phyloP scores from a whole-genome alignment of 257 asterid genomes.

The Jasminum sambac region DNA sequence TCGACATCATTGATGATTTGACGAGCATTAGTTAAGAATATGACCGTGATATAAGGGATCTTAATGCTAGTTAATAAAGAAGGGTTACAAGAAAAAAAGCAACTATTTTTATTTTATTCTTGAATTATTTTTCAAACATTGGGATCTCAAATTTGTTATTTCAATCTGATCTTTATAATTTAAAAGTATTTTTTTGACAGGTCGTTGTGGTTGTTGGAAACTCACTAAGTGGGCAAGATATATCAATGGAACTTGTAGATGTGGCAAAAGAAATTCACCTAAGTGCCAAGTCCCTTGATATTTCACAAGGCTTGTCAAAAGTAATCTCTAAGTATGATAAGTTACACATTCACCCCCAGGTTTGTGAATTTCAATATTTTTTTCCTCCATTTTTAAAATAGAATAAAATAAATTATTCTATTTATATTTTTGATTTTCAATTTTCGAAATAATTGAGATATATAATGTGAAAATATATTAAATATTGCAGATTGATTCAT shows the following conservation, averaged over 20 bases:
- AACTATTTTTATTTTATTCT: too few relatives aligned
- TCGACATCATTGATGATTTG: too few relatives aligned
- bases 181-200: constrained; percentile 31
- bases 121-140: not conserved
- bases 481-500: constrained; percentile 64
- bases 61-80: too few relatives aligned
- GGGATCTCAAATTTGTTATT: not conserved
- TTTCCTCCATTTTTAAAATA: not conserved
- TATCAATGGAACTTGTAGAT: constrained; percentile 73
- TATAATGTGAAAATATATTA: not conserved
- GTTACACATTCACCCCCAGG: constrained; percentile 70
- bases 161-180: not conserved
- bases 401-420: not conserved
- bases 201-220: constrained; percentile 88
- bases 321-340: constrained; percentile 58
- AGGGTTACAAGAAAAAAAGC: too few relatives aligned
- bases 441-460: not conserved
- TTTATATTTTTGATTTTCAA: not conserved
- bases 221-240: constrained; percentile 84
- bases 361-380: constrained; percentile 17
- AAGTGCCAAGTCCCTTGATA: constrained; percentile 48
- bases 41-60: too few relatives aligned
- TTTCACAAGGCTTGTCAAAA: constrained; percentile 68
- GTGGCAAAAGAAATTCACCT: constrained; percentile 76
- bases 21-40: too few relatives aligned